phyloP scores from a whole-genome alignment of 176 grass and related monocot species.

The Miscanthus lutarioriparius region DNA sequence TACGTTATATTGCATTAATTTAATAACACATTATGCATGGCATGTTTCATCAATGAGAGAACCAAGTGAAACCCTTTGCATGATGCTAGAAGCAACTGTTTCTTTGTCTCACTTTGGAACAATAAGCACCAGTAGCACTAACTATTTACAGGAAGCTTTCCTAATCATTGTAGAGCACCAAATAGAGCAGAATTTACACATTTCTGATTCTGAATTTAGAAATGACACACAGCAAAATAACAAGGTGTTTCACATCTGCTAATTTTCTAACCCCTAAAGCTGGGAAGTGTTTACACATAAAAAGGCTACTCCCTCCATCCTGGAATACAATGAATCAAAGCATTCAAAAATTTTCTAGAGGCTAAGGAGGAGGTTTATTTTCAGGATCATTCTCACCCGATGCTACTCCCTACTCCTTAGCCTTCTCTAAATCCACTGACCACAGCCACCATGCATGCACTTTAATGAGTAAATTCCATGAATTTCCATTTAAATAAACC shows the following conservation, averaged over 20 bases:
- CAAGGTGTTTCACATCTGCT: slow-evolving; percentile 3
- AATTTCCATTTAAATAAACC: not conserved
- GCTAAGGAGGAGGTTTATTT: no score
- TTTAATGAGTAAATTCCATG: not conserved
- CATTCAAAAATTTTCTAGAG: not conserved
- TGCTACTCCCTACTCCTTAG: no score
- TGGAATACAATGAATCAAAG: not conserved
- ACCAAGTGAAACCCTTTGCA: not conserved
- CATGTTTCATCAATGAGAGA: not conserved
- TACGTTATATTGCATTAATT: slow-evolving; percentile 11
- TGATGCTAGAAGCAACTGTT: slow-evolving; percentile 2
- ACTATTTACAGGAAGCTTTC: not conserved
- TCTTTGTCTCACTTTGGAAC: not conserved
- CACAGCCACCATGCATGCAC: no score
- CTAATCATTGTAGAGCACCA: not conserved
- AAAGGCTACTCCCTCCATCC: not conserved
- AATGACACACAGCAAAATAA: not conserved
- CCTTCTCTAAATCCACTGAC: not conserved
- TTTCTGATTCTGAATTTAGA: not conserved
- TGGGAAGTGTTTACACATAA: not conserved
- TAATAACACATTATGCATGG: slow-evolving; percentile 4
- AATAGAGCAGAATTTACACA: not conserved
- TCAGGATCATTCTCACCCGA: no score
- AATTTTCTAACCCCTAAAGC: not conserved
- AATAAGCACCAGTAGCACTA: not conserved